A percentile compares a stretch with the other conserved stretches of the same genome.
Evolutionary conservation across 2,329 filamentous ascomycete species (phyloP).

Genomic region (Apiospora rasikravindrae): DNA sequence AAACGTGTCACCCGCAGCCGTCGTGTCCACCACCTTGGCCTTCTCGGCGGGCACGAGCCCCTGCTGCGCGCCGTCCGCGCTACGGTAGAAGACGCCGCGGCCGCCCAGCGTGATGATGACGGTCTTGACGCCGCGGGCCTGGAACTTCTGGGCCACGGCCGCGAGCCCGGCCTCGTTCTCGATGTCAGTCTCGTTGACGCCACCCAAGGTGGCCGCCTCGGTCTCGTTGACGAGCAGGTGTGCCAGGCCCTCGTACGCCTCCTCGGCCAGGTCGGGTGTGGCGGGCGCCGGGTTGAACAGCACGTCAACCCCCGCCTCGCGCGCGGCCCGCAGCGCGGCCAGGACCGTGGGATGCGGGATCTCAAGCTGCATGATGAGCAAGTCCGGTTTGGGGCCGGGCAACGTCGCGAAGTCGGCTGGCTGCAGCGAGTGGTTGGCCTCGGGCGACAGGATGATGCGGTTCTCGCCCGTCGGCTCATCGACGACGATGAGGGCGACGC

Average conservation of each 20-base stretch:
- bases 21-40: slow-evolving; percentile 86
- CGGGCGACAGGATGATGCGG: slow-evolving; percentile 74
- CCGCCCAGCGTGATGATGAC: slow-evolving; percentile 85
- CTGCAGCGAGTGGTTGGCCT: slow-evolving; percentile 65
- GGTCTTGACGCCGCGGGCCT: slow-evolving; percentile 72
- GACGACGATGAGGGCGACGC: slow-evolving; percentile 77
- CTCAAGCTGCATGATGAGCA: slow-evolving; percentile 81
- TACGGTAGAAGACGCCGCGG: slow-evolving; percentile 74
- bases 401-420: slow-evolving; percentile 43
- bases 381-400: slow-evolving; percentile 53
- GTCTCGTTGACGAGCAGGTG: slow-evolving; percentile 92
- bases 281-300: slow-evolving; percentile 88
- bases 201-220: slow-evolving; percentile 77
- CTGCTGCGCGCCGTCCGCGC: slow-evolving; percentile 44
- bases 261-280: slow-evolving; percentile 63
- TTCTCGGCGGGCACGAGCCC: slow-evolving; percentile 67
- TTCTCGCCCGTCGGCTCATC: slow-evolving; percentile 77
- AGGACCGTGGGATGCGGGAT: slow-evolving; percentile 71
- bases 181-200: slow-evolving; percentile 54
- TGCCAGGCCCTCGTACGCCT: slow-evolving; percentile 70
- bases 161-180: slow-evolving; percentile 51
- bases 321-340: slow-evolving; percentile 60
- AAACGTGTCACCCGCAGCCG: slow-evolving; percentile 93
- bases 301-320: slow-evolving; percentile 59
- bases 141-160: slow-evolving; percentile 63